Percentiles rank a stretch among this genome's conserved stretches.
Evolutionary conservation across 73 alveolate genomes (phyloP).

Genomic region (Effrenium voratum): DNA sequence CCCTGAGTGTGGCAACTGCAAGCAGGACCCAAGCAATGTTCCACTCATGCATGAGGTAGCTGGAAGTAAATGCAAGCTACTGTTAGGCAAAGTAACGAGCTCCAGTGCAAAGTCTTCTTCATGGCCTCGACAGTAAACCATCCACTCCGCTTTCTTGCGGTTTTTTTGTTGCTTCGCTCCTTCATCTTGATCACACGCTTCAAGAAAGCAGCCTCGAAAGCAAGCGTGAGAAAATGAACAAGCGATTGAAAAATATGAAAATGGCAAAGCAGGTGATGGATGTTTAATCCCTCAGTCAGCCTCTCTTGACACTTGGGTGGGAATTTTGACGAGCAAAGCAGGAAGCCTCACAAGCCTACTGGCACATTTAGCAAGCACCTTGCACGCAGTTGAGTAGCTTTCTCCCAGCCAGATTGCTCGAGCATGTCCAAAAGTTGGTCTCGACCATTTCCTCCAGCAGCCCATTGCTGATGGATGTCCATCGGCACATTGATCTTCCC

Average conservation of each 20-base stretch:
- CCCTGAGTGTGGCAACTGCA: background rate
- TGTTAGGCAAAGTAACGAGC: background rate
- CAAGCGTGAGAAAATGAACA: too few relatives aligned
- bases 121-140: constrained; percentile 14
- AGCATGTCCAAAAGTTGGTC: background rate
- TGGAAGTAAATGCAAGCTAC: background rate
- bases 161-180: background rate
- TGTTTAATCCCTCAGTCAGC: too few relatives aligned
- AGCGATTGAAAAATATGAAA: too few relatives aligned
- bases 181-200: background rate
- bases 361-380: too few relatives aligned
- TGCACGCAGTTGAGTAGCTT: too few relatives aligned
- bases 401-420: background rate
- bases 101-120: constrained; percentile 9
- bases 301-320: too few relatives aligned
- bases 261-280: too few relatives aligned
- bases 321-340: too few relatives aligned
- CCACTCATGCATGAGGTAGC: too few relatives aligned
- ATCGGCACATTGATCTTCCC: constrained; percentile 2
- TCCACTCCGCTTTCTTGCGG: background rate
- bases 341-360: too few relatives aligned
- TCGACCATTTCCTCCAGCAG: background rate
- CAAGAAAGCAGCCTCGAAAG: constrained; percentile 27
- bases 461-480: constrained; percentile 14
- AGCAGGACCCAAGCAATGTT: background rate